phyloP scores from a whole-genome alignment of 78 protist species.

The Polysphondylium violaceum region DNA sequence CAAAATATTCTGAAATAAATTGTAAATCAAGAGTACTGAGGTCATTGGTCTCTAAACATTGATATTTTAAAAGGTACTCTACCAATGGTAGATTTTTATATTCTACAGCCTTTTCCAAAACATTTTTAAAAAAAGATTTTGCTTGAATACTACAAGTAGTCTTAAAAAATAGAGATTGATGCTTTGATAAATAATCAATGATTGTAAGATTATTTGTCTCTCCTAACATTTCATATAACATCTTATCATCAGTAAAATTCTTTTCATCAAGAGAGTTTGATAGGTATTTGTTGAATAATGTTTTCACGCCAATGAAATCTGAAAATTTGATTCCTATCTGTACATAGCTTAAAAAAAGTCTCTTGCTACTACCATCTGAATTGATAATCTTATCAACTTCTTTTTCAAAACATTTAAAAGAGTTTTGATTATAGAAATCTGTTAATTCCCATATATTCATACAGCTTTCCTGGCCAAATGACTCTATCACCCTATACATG shows the following conservation, averaged over 20 bases:
- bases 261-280: background rate
- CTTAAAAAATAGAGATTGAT: too few species aligned
- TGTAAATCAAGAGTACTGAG: too few species aligned
- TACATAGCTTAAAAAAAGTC: too few species aligned
- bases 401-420: background rate
- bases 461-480: background rate
- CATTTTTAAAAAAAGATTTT: too few species aligned
- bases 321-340: background rate
- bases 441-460: background rate
- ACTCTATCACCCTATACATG: background rate
- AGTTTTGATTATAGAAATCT: background rate
- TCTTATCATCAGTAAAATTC: background rate
- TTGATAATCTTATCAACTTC: background rate
- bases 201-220: background rate
- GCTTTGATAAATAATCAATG: background rate
- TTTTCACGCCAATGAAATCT: background rate
- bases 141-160: too few species aligned
- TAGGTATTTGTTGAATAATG: too few species aligned
- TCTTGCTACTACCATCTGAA: too few species aligned
- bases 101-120: too few species aligned
- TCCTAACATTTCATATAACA: background rate
- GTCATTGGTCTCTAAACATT: too few species aligned
- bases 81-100: too few species aligned
- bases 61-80: too few species aligned
- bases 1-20: too few species aligned